Base-by-base conservation (phyloP, 2,329 filamentous ascomycete genomes). In the Huntiella bhutanensis region DNA sequence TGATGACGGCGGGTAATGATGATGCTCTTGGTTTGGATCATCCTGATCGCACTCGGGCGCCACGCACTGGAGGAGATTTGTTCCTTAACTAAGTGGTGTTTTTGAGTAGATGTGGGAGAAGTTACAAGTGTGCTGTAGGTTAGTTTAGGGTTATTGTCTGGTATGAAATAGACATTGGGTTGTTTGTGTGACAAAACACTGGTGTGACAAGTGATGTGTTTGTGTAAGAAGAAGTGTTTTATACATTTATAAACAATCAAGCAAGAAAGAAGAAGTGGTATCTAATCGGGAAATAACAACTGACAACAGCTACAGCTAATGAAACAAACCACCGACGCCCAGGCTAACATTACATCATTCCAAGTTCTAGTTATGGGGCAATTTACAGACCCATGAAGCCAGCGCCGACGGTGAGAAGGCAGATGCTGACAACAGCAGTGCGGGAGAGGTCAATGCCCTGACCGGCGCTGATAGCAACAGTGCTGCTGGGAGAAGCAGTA, bases 1-100 rank as follows among this genome's bases (percentile, higher is more conserved):
- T 67, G 53, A 65, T 62, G 48, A 16, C 33, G 12, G 60, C 57
- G 19, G 64, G 62, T 3, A 69, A 75, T 19, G 77, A 81, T 51
- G 74, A 80, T 52, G 66, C 67, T 52, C 67, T 82, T 49, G 77
- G 77, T 13, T 59, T 82, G 51, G 77, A 82, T 57, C 77, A 82
- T 53, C 62, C 71, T 41, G 77, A 81, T 60, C 70, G 75, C 55
- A 66, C 73, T 45, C 66, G 74, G 53, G 61, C 67, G 15, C 54
- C 71, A 52, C 67, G 74, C 49, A 78, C 77, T 55, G 75, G 75
- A 40, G 68, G 65, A 38, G 76, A 80, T 56, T 64, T 80, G 56
- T 79, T 79, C 62, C 69, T 56, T 64, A 59, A 60, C 41, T 52
- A 49, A 50, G 13, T 32, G 35, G 22, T 33, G n/a, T 8, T 33